A percentile compares a stretch with the other conserved stretches of the same genome.
Conservation (phyloP, 2,329 filamentous ascomycete genomes). For the Calonectria ilicicola region DNA sequence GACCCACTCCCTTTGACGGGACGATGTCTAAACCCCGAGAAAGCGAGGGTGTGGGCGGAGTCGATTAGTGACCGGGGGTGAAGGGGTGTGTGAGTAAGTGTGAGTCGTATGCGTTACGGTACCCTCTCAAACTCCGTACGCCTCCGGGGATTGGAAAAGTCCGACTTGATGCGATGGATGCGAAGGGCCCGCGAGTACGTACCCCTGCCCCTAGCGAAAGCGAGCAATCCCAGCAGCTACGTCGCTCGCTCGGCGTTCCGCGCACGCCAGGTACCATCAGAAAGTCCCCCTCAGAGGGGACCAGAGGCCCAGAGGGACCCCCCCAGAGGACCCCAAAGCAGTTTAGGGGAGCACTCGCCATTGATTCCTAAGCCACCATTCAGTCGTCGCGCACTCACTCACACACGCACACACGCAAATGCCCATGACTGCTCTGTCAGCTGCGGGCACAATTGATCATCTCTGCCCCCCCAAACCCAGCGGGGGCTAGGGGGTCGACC, state of each 20-base stretch:
- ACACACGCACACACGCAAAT: not conserved
- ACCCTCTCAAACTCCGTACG: not conserved
- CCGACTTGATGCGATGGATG: conserved; percentile 6
- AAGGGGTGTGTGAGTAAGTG: not conserved
- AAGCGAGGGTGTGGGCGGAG: conserved; percentile 6
- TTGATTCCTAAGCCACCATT: conserved; percentile 23
- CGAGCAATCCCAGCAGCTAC: not conserved
- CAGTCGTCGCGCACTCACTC: not conserved
- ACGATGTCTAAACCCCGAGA: conserved; percentile 38
- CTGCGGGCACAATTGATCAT: conserved; percentile 14
- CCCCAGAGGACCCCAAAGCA: not conserved
- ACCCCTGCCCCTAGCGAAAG: not conserved
- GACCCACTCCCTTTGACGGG: conserved; percentile 37
- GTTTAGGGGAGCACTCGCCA: not conserved
- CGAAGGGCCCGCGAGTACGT: not conserved
- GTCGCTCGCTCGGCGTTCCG: not conserved
- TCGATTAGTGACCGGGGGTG: not conserved
- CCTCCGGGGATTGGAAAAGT: conserved; percentile 6
- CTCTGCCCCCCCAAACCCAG: conserved; percentile 6
- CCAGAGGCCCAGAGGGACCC: not conserved
- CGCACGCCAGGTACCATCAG: conserved; percentile 1
- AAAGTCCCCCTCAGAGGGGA: not conserved
- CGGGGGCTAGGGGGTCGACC: not conserved
- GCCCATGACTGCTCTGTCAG: conserved; percentile 16
- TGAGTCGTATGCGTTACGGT: conserved; percentile 7